Conservation (phyloP, 306 rosid genomes). For the Quercus wislizeni region DNA sequence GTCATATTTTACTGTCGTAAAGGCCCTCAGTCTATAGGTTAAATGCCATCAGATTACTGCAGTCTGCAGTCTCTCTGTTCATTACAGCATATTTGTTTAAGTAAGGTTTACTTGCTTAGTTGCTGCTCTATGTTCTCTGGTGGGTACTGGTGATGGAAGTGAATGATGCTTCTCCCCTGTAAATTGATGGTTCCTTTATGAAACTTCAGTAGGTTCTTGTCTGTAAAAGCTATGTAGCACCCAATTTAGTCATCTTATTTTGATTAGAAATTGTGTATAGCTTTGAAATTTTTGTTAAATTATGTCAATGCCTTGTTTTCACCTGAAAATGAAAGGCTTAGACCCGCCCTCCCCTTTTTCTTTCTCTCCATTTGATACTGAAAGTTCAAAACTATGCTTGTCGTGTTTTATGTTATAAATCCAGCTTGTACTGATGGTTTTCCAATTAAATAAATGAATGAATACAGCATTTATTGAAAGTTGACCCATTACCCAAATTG, state of each 20-base stretch:
- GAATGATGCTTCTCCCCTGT: conserved; percentile 5
- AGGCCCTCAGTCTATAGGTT: not conserved
- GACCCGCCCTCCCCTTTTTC: not conserved
- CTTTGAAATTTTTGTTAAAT: not conserved
- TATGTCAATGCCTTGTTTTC: not conserved
- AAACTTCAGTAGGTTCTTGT: conserved; percentile 5
- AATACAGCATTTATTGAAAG: too few relatives aligned
- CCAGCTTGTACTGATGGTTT: too few relatives aligned
- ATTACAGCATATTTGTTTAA: not conserved
- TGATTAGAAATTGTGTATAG: not conserved
- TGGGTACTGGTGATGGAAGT: conserved; percentile 6
- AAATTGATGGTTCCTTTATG: not conserved
- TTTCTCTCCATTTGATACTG: not conserved
- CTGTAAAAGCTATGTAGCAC: not conserved
- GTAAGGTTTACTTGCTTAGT: not conserved
- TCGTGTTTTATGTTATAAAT: too few relatives aligned
- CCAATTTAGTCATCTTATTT: not conserved
- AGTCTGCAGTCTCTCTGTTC: conserved; percentile 5
- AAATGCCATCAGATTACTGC: conserved; percentile 4
- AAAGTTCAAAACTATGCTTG: not conserved
- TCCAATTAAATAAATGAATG: too few relatives aligned
- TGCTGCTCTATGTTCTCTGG: conserved; percentile 6
- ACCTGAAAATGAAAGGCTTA: not conserved
- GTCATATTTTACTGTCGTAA: conserved; percentile 1
- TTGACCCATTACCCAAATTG: too few relatives aligned